Evolutionary conservation across 352 stramenopile genomes (phyloP), one percentile per base, ranked within the genome.

Genomic region (Sclerospora graminicola): DNA sequence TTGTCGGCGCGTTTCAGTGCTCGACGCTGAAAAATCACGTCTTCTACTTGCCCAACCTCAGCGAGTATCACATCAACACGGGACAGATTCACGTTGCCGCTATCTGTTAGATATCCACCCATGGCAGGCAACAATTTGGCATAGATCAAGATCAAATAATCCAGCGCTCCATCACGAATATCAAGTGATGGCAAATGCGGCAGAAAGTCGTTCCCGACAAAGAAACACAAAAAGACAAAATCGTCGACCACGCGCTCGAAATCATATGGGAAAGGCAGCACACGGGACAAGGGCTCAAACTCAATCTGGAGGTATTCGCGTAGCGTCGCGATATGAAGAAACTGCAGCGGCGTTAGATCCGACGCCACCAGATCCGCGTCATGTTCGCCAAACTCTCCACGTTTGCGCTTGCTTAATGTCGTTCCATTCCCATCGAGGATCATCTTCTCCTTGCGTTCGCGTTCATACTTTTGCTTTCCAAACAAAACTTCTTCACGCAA

Each of bases 171-270:
- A 57, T 99, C 95, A 34, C 94, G 86, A 74, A 99, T 99, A 57
- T 98, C 95, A 23, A 99, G 78, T 42, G 83, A 97, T 5, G 96
- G 96, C 32, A 99, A 63, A 65, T 99, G 96, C 28, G 96, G 96
- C 47, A 99, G 66, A 66, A 99, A 99, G 80, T 99, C 96, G 74
- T 98, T 98, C 0, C 96, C 96, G 2, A 99, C 94, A 60, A 99
- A 98, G 69, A 99, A 99, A 69, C 95, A 99, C 28, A 98, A 67
- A 68, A 99, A 98, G 8, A 99, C 95, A 66, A 99, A 96, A 70
- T 99, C 97, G 66, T 99, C 96, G 26, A 99, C 67, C n/a, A 99
- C 57, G 45, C 95, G 74, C 72, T 99, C 95, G 36, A 99, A 97
- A 54, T 98, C 85, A 63, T 97, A 98, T 40, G 69, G 48, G 66